Percentiles rank a stretch among this genome's conserved stretches.
Evolutionary conservation across 2,329 filamentous ascomycete genomes (phyloP).

Genomic region (Phaeosphaeria sp.): DNA sequence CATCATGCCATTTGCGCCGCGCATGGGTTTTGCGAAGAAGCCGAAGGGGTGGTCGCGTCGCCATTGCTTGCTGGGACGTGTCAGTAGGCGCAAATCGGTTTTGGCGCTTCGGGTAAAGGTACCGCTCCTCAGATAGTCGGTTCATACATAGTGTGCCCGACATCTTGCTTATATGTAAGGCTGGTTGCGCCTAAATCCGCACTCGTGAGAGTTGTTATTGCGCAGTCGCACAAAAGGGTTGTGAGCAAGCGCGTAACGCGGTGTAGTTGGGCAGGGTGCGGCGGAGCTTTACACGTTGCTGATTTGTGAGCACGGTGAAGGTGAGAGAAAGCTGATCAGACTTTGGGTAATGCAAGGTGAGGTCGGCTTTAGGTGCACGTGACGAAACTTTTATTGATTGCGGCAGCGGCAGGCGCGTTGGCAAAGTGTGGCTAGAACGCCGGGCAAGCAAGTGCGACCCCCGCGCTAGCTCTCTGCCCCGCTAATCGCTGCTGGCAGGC

Average conservation of each 20-base stretch:
- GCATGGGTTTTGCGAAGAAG: slow-evolving; percentile 89
- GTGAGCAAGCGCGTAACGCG: slow-evolving; percentile 2
- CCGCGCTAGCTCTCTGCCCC: slow-evolving; percentile 28
- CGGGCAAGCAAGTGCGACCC: slow-evolving; percentile 13
- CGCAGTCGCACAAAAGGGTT: neutral
- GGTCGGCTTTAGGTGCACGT: slow-evolving; percentile 26
- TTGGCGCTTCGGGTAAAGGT: neutral
- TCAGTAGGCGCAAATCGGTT: slow-evolving; percentile 16
- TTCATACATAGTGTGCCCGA: slow-evolving; percentile 77
- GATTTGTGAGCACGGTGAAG: slow-evolving; percentile 13
- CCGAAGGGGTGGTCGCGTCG: slow-evolving; percentile 95
- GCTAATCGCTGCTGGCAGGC: slow-evolving; percentile 17
- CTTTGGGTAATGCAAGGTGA: slow-evolving; percentile 15
- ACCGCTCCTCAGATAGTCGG: slow-evolving; percentile 57
- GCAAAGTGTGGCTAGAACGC: slow-evolving; percentile 14
- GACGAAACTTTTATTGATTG: slow-evolving; percentile 23
- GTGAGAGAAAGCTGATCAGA: slow-evolving; percentile 15
- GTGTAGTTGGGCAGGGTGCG: neutral
- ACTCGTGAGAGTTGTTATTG: neutral
- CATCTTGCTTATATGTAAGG: slow-evolving; percentile 59
- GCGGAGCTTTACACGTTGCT: slow-evolving; percentile 8
- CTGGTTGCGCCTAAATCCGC: slow-evolving; percentile 11
- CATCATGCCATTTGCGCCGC: slow-evolving; percentile 78
- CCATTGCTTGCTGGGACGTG: slow-evolving; percentile 82
- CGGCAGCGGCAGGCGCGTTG: slow-evolving; percentile 10